Evolutionary conservation across 768 basidiomycete species (phyloP), one percentile per base, ranked within the genome.

Genomic region (Rhizopogon roseolus): DNA sequence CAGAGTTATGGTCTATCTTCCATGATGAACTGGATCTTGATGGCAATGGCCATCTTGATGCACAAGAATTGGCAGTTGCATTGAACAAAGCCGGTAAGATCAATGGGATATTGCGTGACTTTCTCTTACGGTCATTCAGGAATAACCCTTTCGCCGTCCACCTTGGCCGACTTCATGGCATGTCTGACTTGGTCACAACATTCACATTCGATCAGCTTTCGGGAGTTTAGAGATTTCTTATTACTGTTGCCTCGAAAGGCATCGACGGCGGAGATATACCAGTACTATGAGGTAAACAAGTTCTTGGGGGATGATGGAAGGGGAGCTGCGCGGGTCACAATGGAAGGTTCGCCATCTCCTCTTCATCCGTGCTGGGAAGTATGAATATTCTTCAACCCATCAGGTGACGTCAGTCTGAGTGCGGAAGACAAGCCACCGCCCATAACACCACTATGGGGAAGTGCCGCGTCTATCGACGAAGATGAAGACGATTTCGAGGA

Each of bases 1-100:
- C 54, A 92, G 93, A 96, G 69, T 76, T 97, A 19, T 97, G 95
- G 95, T 76, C 81, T 49, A 85, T 94, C 52, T 97, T 97, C 70
- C 90, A 91, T 59, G 79, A 93, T 64, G 89, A 94, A 62, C 79
- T 97, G 46, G 95, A 96, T 72, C 74, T 93, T 56, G 93, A 97
- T 63, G 81, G 88, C 27, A 91, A 97, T 69, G 93, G 92, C 7
- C 81, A 80, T 53, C 68, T 97, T 29, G 92, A 94, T 62, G 73
- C 79, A 7, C 69, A 72, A 14, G 88, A 88, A 62, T 71, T 89
- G 54, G 65, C 73, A 38, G 59, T 74, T n/a, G 86, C 87, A 4
- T 71, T 96, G 42, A 69, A 73, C 49, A 83, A 86, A 67, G 86
- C 90, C 64, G 90, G 93, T 90, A 58, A 58, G 60, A 59, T 57